These are phyloP conservation scores for Ajuga chamaepitys DNA, from an alignment of 257 asterid species.

Conservation along the genomic window DNA sequence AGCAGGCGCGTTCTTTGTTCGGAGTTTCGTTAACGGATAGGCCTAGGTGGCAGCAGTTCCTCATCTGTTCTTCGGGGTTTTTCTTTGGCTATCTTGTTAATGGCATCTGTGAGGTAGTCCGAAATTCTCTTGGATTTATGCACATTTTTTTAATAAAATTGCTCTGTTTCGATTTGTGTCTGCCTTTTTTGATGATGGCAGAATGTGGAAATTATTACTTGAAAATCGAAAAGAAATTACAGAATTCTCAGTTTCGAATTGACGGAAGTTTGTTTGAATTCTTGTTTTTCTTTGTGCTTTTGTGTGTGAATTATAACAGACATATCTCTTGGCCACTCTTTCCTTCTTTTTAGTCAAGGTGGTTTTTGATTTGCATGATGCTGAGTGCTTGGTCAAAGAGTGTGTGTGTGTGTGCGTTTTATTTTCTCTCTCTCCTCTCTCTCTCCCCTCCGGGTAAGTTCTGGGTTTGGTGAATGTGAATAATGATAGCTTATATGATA, in stretches of 20 bases:
- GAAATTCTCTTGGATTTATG: not conserved
- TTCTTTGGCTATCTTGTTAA: conserved; percentile 90
- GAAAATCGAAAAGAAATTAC: not conserved
- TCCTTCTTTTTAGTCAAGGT: not conserved
- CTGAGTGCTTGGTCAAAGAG: not conserved
- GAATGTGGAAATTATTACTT: not conserved
- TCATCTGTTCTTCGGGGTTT: conserved; percentile 83
- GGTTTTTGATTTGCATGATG: conserved; percentile 8
- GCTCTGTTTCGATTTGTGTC: too few relatives aligned
- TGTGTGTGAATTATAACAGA: not conserved
- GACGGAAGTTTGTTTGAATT: not conserved
- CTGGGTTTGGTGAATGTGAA: not conserved
- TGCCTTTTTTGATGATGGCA: too few relatives aligned
- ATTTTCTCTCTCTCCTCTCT: not conserved
- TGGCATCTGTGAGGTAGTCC: conserved; percentile 80
- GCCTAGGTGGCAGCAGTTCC: conserved; percentile 87
- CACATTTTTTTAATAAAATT: not conserved
- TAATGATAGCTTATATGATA: too few relatives aligned
- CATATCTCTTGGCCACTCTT: not conserved
- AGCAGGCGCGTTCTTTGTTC: conserved; percentile 62
- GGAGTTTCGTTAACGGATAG: conserved; percentile 64
- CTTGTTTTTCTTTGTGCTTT: too few relatives aligned
- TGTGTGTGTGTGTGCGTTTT: not conserved
- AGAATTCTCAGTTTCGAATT: not conserved
- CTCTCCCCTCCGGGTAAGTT: too few relatives aligned